Conservation (phyloP, 1,284 basidiomycete genomes). For the Limonomyces culmigenus region DNA sequence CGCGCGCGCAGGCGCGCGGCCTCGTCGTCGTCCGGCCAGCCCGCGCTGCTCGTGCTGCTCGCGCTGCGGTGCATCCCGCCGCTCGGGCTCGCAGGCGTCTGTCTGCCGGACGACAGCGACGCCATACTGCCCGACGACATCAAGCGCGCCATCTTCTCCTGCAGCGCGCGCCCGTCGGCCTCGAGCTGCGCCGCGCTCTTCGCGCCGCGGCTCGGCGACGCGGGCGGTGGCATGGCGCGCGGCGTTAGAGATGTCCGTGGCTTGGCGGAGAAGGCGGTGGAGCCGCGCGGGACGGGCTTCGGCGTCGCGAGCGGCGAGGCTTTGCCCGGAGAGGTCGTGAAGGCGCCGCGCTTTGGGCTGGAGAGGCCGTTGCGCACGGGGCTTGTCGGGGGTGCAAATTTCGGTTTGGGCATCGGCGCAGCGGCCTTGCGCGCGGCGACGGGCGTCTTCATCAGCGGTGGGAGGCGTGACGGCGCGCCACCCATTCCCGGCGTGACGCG, state of each 20-base stretch:
- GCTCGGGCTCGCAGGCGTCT: not conserved
- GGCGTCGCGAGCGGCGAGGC: no score
- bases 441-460: constrained; percentile 2
- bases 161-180: not conserved
- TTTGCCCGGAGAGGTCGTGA: no score
- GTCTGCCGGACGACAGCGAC: no score
- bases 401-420: constrained; percentile 5
- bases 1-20: constrained; percentile 29
- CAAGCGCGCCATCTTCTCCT: not conserved
- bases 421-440: constrained; percentile 8
- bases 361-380: not conserved
- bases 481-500: constrained; percentile 11
- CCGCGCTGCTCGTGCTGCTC: not conserved
- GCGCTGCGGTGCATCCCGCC: no score
- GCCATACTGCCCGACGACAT: not conserved
- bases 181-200: not conserved
- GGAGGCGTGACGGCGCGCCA: constrained; percentile 9
- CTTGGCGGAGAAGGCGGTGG: not conserved
- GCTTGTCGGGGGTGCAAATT: constrained; percentile 4
- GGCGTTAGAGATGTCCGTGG: not conserved
- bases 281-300: no score
- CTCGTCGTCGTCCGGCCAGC: constrained; percentile 16
- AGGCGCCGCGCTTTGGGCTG: no score
- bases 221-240: not conserved
- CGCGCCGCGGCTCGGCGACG: not conserved